Evolutionary conservation across 768 basidiomycete species (phyloP).

Genomic region (Neoboletus brunneissimus): DNA sequence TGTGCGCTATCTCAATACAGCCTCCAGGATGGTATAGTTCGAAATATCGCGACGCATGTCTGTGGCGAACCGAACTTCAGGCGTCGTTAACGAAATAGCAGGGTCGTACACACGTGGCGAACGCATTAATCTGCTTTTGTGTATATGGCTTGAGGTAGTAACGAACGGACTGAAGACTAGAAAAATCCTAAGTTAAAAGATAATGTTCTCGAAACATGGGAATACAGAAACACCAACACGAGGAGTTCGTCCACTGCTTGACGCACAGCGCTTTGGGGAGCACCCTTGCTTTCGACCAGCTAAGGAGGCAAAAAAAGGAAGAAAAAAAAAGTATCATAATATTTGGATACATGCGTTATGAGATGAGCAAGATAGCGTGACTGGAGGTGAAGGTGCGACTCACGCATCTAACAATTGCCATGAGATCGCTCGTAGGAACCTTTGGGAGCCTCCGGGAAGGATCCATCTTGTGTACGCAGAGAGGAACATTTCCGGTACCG

Average conservation of each 20-base stretch:
- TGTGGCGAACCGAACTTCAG: slow-evolving; percentile 36
- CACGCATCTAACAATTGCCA: slow-evolving; percentile 77
- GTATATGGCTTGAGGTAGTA: slow-evolving; percentile 74
- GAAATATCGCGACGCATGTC: slow-evolving; percentile 86
- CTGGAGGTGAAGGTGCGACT: slow-evolving; percentile 29
- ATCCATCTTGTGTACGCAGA: slow-evolving; percentile 91
- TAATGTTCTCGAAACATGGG: slow-evolving; percentile 7
- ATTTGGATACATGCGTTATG: slow-evolving; percentile 10
- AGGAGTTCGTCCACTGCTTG: slow-evolving; percentile 78
- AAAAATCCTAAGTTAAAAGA: slow-evolving; percentile 16
- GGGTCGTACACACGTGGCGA: slow-evolving; percentile 73
- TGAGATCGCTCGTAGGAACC: slow-evolving; percentile 63
- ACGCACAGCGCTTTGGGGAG: slow-evolving; percentile 56
- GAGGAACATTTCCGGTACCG: slow-evolving; percentile 74
- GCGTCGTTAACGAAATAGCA: slow-evolving; percentile 26
- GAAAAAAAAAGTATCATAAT: slow-evolving; percentile 25
- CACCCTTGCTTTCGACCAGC: slow-evolving; percentile 59
- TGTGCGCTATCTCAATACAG: slow-evolving; percentile 85
- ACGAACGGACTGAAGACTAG: slow-evolving; percentile 69
- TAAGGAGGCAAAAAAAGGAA: slow-evolving; percentile 26
- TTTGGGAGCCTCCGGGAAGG: slow-evolving; percentile 72
- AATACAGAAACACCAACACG: slow-evolving; percentile 48
- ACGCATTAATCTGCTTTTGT: slow-evolving; percentile 87
- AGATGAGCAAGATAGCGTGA: slow-evolving; percentile 31
- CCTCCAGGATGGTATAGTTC: slow-evolving; percentile 83